These are phyloP conservation scores for Albophoma yamanashiensis DNA, from an alignment of 2,329 filamentous ascomycete species.

Conservation along the genomic window DNA sequence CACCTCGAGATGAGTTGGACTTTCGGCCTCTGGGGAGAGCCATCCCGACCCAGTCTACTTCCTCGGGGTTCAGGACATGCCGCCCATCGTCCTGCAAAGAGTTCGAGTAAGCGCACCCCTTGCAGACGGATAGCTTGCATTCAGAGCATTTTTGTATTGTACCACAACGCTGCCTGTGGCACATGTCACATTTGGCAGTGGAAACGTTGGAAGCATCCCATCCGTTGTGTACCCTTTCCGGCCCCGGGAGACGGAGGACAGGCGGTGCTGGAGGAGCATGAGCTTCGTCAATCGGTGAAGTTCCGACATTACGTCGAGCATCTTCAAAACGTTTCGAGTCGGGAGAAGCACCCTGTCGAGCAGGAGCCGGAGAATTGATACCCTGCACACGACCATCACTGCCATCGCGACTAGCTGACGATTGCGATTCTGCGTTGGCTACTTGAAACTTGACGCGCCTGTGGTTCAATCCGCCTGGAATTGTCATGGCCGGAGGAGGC, in stretches of 20 bases:
- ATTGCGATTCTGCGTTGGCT: neutral
- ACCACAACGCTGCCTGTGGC: slow-evolving; percentile 10
- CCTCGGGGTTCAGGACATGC: slow-evolving; percentile 10
- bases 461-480: neutral
- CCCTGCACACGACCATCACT: neutral
- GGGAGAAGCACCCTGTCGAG: neutral
- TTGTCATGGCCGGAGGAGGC: neutral
- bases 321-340: neutral
- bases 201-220: slow-evolving; percentile 11
- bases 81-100: slow-evolving; percentile 7
- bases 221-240: slow-evolving; percentile 6
- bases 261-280: neutral
- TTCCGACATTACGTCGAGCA: neutral
- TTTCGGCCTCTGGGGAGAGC: neutral
- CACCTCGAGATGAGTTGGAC: neutral
- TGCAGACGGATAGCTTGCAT: slow-evolving; percentile 14
- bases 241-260: neutral
- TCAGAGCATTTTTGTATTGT: slow-evolving; percentile 12
- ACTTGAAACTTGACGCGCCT: neutral
- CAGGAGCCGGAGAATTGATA: neutral
- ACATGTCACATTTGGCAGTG: slow-evolving; percentile 17
- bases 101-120: slow-evolving; percentile 7
- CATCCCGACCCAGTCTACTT: slow-evolving; percentile 8
- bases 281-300: neutral
- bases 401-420: neutral